Base-by-base conservation (phyloP, 208 protist genomes). In the Leishmania tropica region DNA sequence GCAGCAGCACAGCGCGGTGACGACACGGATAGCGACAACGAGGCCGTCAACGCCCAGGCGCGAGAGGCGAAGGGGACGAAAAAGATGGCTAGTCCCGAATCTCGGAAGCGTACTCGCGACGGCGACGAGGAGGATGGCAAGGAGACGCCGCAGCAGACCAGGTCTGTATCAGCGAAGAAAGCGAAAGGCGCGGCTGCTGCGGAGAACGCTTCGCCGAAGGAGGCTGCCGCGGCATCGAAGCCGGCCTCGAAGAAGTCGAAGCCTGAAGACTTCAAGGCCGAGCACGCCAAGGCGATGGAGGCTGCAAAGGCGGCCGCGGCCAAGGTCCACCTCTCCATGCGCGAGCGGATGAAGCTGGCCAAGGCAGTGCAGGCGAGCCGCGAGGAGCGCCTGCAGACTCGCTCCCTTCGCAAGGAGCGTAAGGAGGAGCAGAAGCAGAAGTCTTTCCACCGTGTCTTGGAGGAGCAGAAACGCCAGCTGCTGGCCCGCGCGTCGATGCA, bases 401-500 rank as follows among this genome's bases (percentile, higher is more conserved):
- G 91, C 47, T 78, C 74, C 6, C 72, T 79, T 28, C 86, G 91
- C 31, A 89, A 90, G 72, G 90, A 88, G 74, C 68, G 75, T 21
- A 90, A 90, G 79, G 83, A 86, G 58, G 80, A 88, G 71, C 62
- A 85, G 70, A 87, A 85, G 73, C 86, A 92, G 83, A 28, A 86
- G 64, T 88, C 91, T 40, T 96, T 96, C 76, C 78, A 88, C 54
- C 92, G 93, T 42, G 86, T 98, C n/a, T 79, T 98, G 73, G 86
- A 91, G 80, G 88, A 96, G 86, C 93, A 96, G 89, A 94, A 94
- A 87, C 81, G 80, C 17, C 92, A 95, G 85, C 84, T 97, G 76
- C 73, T 94, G n/a, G 89, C 88, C n/a, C 84, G 83, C 28, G 88
- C 89, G 48, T 51, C 84, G 58, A 58, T 91, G 90, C 78, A 81